These are phyloP conservation scores for Scutellaria galericulata DNA, from an alignment of 257 asterid species.

Conservation along the genomic window DNA sequence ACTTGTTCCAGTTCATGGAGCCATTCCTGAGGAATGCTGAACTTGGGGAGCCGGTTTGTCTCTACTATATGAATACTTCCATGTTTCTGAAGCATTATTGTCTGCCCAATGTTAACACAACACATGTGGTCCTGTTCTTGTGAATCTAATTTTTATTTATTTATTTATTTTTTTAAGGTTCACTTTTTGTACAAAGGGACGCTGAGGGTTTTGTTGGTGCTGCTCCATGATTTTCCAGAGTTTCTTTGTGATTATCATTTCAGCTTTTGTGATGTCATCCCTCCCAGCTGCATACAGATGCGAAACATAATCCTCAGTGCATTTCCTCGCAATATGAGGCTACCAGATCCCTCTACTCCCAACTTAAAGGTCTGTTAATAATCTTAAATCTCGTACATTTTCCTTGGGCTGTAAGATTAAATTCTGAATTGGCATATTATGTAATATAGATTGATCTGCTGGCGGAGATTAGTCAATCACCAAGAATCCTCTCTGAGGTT, in stretches of 20 bases:
- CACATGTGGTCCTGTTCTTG: constrained; percentile 8
- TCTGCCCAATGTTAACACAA: neutral
- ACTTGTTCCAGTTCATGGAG: constrained; percentile 94
- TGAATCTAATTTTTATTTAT: constrained; percentile 1
- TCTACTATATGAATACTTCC: constrained; percentile 1
- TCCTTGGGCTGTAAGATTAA: constrained; percentile 7
- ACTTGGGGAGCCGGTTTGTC: constrained; percentile 83
- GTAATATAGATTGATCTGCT: constrained; percentile 78
- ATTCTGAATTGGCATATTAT: constrained; percentile 27
- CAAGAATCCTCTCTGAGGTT: constrained; percentile 92
- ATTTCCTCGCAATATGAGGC: constrained; percentile 98
- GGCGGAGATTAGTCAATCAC: constrained; percentile 81
- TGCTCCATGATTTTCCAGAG: constrained; percentile 97
- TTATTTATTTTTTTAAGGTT: constrained; percentile 46
- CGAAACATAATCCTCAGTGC: constrained; percentile 95
- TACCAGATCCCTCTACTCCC: constrained; percentile 97
- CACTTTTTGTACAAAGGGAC: constrained; percentile 92
- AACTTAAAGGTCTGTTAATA: constrained; percentile 68
- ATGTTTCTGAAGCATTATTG: constrained; percentile 15
- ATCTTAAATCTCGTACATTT: neutral
- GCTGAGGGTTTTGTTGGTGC: constrained; percentile 91
- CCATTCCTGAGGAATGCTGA: constrained; percentile 95
- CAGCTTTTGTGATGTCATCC: constrained; percentile 99
- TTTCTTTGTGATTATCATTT: constrained; percentile 98
- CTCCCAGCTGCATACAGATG: constrained; percentile 98